Percentiles rank a stretch among this genome's conserved stretches.
These are phyloP conservation scores for Collybia nuda DNA, from an alignment of 768 basidiomycete species.

Conservation along the genomic window DNA sequence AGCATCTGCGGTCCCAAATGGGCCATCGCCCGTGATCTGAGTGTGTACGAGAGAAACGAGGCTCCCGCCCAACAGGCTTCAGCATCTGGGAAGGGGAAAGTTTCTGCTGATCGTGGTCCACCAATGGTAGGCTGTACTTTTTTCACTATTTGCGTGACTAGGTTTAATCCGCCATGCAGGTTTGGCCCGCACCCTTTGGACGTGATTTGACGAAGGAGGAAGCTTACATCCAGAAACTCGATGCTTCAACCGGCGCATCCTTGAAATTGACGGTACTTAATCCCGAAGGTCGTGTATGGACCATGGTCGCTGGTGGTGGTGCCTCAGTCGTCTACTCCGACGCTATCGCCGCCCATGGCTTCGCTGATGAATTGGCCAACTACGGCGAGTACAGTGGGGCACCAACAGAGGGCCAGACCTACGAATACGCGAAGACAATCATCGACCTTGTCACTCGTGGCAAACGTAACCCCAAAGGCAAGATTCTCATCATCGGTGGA, in stretches of 20 bases:
- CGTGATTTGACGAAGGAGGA: slow-evolving; percentile 98
- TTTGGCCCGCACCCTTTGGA: slow-evolving; percentile 93
- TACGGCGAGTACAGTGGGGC: slow-evolving; percentile 99
- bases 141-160: not conserved
- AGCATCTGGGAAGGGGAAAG: slow-evolving; percentile 43
- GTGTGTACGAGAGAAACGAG: slow-evolving; percentile 58
- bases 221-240: slow-evolving; percentile 98
- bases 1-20: slow-evolving; percentile 98
- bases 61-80: slow-evolving; percentile 39
- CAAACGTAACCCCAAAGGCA: slow-evolving; percentile 79
- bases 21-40: slow-evolving; percentile 93
- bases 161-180: slow-evolving; percentile 28
- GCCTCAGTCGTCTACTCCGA: slow-evolving; percentile 68
- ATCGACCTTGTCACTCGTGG: slow-evolving; percentile 96
- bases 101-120: slow-evolving; percentile 91
- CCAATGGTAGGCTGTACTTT: slow-evolving; percentile 70
- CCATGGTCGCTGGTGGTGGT: slow-evolving; percentile 99
- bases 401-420: slow-evolving; percentile 96
- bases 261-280: slow-evolving; percentile 98
- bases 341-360: slow-evolving; percentile 90
- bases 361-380: slow-evolving; percentile 96
- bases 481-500: slow-evolving; percentile 99
- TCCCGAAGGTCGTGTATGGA: slow-evolving; percentile 94
- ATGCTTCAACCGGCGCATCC: slow-evolving; percentile 95
- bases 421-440: slow-evolving; percentile 99